These are phyloP conservation scores for Paracorniculantispora psalliotae DNA, from an alignment of 2,329 filamentous ascomycete genomes.

Conservation along the genomic window DNA sequence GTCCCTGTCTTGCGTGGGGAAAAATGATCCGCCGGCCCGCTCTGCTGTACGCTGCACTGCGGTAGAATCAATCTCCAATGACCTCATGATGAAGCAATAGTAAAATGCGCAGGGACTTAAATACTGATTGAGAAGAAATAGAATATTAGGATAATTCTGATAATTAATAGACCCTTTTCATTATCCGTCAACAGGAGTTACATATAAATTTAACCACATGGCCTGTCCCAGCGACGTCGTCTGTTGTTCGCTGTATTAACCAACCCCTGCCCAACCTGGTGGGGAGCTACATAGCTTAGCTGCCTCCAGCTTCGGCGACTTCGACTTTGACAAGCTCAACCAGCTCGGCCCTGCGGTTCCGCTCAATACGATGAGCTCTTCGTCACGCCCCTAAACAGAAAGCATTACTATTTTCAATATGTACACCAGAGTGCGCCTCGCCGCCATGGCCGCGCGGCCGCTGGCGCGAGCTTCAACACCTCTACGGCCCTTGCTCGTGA, in stretches of 20 bases:
- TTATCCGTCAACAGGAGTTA: no score
- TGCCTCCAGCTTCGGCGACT: background rate
- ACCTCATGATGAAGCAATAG: conserved; percentile 3
- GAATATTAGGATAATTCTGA: no score
- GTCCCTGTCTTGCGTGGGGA: background rate
- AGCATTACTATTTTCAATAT: background rate
- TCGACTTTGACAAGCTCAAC: conserved; percentile 2
- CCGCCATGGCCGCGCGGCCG: conserved; percentile 9
- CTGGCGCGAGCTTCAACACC: conserved; percentile 3
- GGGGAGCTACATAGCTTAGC: background rate
- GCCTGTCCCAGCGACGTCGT: no score
- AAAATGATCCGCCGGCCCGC: conserved; percentile 13
- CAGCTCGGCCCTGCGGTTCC: background rate
- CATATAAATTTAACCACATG: no score
- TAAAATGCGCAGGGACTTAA: background rate
- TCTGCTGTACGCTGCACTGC: background rate
- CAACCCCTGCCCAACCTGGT: background rate
- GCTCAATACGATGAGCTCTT: conserved; percentile 1
- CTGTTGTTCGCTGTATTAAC: background rate
- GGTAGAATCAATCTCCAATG: background rate
- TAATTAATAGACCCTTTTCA: no score
- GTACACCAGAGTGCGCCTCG: background rate
- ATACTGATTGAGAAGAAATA: background rate
- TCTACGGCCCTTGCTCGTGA: background rate
- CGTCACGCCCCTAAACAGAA: background rate